Evolutionary conservation across 2,329 filamentous ascomycete species (phyloP).

Genomic region (Aspergillus clavatus): DNA sequence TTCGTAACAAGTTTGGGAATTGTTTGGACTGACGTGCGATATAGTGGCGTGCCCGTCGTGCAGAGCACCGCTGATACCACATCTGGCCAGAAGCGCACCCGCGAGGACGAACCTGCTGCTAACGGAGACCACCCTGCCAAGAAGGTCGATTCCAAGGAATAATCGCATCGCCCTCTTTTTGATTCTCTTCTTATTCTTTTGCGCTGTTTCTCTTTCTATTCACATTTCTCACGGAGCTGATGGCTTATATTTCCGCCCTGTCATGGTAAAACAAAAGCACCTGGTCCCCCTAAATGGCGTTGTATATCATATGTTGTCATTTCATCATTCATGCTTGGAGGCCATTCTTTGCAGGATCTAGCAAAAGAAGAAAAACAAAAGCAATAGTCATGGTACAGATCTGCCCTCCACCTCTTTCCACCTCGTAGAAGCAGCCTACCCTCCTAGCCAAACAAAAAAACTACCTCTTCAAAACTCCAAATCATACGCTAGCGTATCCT

Average conservation of each 20-base stretch:
- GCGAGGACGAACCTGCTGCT: constrained; percentile 35
- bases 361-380: neutral
- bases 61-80: constrained; percentile 32
- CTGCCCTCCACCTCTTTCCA: neutral
- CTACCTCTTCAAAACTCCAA: constrained; percentile 30
- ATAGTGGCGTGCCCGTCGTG: constrained; percentile 43
- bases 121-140: constrained; percentile 41
- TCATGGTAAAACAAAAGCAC: constrained; percentile 6
- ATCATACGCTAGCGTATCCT: constrained; percentile 42
- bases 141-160: constrained; percentile 47
- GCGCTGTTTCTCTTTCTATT: constrained; percentile 11
- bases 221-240: constrained; percentile 22
- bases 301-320: constrained; percentile 5
- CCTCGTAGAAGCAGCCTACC: neutral
- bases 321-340: neutral
- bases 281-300: constrained; percentile 7
- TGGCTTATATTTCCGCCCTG: constrained; percentile 1
- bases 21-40: constrained; percentile 12
- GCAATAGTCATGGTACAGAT: neutral
- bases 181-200: constrained; percentile 9
- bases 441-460: too few species aligned
- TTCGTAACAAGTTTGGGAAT: neutral
- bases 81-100: constrained; percentile 42
- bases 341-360: constrained; percentile 1
- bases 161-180: constrained; percentile 10